Percentiles rank a stretch among this genome's conserved stretches.
Evolutionary conservation across 345 rosid species (phyloP).

Genomic region (Eucalyptus pauciflora): DNA sequence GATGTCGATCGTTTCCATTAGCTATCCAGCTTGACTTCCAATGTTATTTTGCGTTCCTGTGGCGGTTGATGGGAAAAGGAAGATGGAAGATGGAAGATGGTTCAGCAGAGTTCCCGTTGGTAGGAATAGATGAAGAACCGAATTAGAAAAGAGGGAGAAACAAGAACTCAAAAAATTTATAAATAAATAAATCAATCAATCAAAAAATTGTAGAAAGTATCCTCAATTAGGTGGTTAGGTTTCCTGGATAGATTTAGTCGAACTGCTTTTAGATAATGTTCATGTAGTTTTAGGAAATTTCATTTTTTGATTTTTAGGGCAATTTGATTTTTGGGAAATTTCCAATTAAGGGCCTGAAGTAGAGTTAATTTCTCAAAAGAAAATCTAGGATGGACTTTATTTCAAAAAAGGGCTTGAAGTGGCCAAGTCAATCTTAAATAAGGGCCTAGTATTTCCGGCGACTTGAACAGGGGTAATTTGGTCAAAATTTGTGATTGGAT

Average conservation of each 20-base stretch:
- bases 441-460: fast-evolving
- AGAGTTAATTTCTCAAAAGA: no score
- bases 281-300: neutral
- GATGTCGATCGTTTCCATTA: neutral
- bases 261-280: no score
- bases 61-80: neutral
- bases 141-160: neutral
- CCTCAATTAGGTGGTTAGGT: neutral
- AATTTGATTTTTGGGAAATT: no score
- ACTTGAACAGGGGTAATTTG: fast-evolving
- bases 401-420: fast-evolving
- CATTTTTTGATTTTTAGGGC: no score
- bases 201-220: neutral
- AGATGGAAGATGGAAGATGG: neutral
- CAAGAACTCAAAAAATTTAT: no score
- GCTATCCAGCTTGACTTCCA: neutral
- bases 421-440: no score
- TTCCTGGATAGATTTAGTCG: neutral
- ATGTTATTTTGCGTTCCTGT: neutral
- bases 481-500: no score
- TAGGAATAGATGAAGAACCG: neutral
- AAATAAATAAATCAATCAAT: no score
- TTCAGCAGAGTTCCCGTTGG: neutral
- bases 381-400: fast-evolving
- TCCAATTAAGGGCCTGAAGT: fast-evolving